phyloP scores from a whole-genome alignment of 2,329 filamentous ascomycete species.

The Claviceps africana region DNA sequence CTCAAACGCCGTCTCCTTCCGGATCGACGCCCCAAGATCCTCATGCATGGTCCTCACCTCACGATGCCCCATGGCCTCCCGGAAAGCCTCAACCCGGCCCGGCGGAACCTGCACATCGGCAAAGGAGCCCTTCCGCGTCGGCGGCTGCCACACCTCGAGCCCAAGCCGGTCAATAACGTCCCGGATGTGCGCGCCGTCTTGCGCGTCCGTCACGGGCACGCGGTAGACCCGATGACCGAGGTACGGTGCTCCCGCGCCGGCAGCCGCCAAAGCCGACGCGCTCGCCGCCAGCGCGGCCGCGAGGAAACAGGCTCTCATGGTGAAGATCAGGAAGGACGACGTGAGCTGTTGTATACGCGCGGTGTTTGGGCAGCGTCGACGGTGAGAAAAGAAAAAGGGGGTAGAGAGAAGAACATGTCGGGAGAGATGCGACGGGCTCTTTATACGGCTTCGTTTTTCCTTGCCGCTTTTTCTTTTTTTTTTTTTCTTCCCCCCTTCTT shows the following conservation, averaged over 20 bases:
- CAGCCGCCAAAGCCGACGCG: not conserved
- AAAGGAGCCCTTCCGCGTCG: conserved; percentile 16
- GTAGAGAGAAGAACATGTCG: no score
- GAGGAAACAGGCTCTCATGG: not conserved
- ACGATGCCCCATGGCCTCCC: conserved; percentile 16
- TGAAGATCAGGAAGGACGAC: not conserved
- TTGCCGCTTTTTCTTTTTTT: no score
- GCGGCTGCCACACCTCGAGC: conserved; percentile 24
- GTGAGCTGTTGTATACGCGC: not conserved
- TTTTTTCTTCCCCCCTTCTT: no score
- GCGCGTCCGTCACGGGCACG: conserved; percentile 19
- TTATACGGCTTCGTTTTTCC: no score
- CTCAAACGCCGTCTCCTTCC: conserved; percentile 17
- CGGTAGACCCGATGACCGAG: conserved; percentile 31
- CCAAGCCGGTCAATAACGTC: conserved; percentile 20
- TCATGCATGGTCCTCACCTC: conserved; percentile 23
- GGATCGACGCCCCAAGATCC: conserved; percentile 25
- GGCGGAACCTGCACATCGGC: conserved; percentile 29
- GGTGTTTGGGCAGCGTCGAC: no score
- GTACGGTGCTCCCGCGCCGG: conserved; percentile 17
- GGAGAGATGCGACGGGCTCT: no score
- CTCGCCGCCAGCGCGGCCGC: not conserved
- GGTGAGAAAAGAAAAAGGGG: no score
- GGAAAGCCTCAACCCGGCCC: conserved; percentile 19
- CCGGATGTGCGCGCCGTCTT: conserved; percentile 18